These are phyloP conservation scores for Verticillium nubilum DNA, from an alignment of 2,329 filamentous ascomycete genomes.

Conservation along the genomic window DNA sequence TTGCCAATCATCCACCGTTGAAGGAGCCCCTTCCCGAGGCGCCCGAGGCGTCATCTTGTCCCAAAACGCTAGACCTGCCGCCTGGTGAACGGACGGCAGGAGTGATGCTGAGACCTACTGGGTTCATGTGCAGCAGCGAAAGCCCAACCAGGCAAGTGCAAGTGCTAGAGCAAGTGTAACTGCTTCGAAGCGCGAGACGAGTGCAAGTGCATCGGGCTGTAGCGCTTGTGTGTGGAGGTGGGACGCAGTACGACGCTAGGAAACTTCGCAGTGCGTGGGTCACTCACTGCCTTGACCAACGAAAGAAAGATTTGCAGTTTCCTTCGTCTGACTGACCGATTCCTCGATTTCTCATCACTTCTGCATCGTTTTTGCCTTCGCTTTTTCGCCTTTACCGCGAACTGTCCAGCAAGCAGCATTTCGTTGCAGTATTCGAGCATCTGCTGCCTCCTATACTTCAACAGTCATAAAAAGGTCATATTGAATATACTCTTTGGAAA, in stretches of 20 bases:
- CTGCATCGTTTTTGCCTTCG: not conserved
- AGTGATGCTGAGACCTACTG: not conserved
- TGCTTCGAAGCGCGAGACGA: not conserved
- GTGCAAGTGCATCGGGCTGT: not conserved
- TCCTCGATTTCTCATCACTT: not conserved
- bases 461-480: too few relatives aligned
- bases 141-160: not conserved
- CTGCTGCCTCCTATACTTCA: too few relatives aligned
- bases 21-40: not conserved
- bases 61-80: not conserved
- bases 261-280: not conserved
- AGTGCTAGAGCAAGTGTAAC: not conserved
- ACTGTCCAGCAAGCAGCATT: not conserved
- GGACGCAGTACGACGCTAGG: not conserved
- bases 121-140: not conserved
- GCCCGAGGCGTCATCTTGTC: not conserved
- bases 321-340: not conserved
- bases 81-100: not conserved
- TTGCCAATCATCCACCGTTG: not conserved
- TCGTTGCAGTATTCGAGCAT: too few relatives aligned
- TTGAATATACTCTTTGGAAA: too few relatives aligned
- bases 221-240: not conserved
- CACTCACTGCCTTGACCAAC: not conserved
- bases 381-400: not conserved
- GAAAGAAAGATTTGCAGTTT: not conserved